Conservation (phyloP, 495 filamentous ascomycete genomes). For the Oidiodendron maius region DNA sequence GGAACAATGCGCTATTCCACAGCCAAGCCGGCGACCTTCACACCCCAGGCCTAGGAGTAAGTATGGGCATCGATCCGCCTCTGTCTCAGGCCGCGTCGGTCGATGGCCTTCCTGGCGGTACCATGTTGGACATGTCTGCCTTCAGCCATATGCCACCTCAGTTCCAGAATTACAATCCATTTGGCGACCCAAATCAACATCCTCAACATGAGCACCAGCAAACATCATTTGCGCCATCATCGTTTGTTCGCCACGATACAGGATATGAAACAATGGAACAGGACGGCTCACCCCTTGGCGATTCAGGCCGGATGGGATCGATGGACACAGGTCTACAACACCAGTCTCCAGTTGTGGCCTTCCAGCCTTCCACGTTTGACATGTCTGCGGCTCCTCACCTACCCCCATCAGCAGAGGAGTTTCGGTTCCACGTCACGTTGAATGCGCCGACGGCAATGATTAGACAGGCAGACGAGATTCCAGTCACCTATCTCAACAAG, state of each 20-base stretch:
- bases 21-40: slow-evolving; percentile 85
- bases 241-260: slow-evolving; percentile 71
- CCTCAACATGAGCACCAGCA: slow-evolving; percentile 32
- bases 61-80: slow-evolving; percentile 74
- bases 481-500: slow-evolving; percentile 95
- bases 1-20: slow-evolving; percentile 77
- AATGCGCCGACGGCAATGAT: slow-evolving; percentile 98
- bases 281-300: slow-evolving; percentile 56
- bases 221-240: slow-evolving; percentile 66
- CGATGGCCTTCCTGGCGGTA: slow-evolving; percentile 45
- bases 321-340: slow-evolving; percentile 44
- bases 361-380: slow-evolving; percentile 32
- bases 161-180: slow-evolving; percentile 71
- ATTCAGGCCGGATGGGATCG: slow-evolving; percentile 40
- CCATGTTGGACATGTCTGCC: slow-evolving; percentile 48
- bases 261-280: slow-evolving; percentile 74
- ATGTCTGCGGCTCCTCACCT: slow-evolving; percentile 33
- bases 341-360: slow-evolving; percentile 40
- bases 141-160: slow-evolving; percentile 56
- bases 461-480: slow-evolving; percentile 78
- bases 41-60: slow-evolving; percentile 65
- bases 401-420: slow-evolving; percentile 53
- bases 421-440: slow-evolving; percentile 84
- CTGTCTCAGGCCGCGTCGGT: slow-evolving; percentile 71
- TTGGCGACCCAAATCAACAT: slow-evolving; percentile 51